A percentile compares a stretch with the other conserved stretches of the same genome.
Conservation (phyloP, 768 basidiomycete species). For the Suillus americanus region DNA sequence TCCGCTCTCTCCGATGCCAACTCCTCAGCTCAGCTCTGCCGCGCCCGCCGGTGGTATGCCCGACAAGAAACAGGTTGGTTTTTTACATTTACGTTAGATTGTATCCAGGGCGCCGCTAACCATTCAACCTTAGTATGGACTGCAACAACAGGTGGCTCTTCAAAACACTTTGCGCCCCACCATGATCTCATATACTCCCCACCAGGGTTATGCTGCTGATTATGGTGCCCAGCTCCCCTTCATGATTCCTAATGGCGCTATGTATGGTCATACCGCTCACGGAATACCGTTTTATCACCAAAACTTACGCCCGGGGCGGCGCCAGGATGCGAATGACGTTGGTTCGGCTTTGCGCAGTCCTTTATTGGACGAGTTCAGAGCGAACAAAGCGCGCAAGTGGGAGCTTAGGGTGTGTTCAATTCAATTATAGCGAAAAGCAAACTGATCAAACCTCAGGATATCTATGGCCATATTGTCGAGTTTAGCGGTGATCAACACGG, state of each 20-base stretch:
- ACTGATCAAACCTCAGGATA: conserved; percentile 55
- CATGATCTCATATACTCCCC: conserved; percentile 37
- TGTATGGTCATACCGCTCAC: conserved; percentile 44
- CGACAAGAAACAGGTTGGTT: conserved; percentile 63
- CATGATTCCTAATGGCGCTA: conserved; percentile 41
- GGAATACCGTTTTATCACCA: conserved; percentile 39
- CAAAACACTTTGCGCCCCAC: conserved; percentile 43
- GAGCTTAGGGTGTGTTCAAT: conserved; percentile 60
- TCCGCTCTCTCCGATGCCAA: conserved; percentile 53
- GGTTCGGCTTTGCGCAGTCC: conserved; percentile 57
- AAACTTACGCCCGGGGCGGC: conserved; percentile 43
- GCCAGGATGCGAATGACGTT: conserved; percentile 39
- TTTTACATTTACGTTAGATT: conserved; percentile 8
- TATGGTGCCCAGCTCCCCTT: conserved; percentile 48
- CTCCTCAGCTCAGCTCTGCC: conserved; percentile 44
- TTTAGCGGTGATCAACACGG: conserved; percentile 95
- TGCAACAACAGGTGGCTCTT: conserved; percentile 46
- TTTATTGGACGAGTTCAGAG: conserved; percentile 81
- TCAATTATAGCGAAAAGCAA: background rate
- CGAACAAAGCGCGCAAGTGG: conserved; percentile 80
- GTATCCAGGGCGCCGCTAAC: conserved; percentile 13
- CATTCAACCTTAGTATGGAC: conserved; percentile 34
- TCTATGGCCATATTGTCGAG: conserved; percentile 82
- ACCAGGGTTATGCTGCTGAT: conserved; percentile 46
- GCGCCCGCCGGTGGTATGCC: conserved; percentile 37